A percentile compares a stretch with the other conserved stretches of the same genome.
Conservation (phyloP, 306 rosid genomes). For the Vigna reflexopilosa region DNA sequence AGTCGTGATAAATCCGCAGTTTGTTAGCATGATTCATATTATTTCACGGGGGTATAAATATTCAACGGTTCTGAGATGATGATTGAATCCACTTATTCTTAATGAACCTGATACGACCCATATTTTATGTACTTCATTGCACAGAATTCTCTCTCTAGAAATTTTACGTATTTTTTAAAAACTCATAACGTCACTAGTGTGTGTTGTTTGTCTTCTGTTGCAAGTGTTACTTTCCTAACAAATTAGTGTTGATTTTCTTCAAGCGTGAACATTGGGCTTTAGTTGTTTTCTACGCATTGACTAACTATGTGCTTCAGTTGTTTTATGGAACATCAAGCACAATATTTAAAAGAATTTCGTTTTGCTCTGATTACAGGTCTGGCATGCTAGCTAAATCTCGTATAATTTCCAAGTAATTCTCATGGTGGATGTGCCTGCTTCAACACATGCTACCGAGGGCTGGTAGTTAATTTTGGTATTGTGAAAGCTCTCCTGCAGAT, state of each 20-base stretch:
- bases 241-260: conserved; percentile 23
- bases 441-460: conserved; percentile 33
- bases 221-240: conserved; percentile 15
- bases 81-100: conserved; percentile 23
- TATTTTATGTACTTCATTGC: neutral
- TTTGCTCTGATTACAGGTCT: conserved; percentile 49
- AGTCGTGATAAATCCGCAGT: conserved; percentile 25
- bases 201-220: conserved; percentile 3
- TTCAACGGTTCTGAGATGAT: conserved; percentile 9
- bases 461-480: conserved; percentile 36
- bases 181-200: neutral
- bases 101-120: neutral
- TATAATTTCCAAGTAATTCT: conserved; percentile 47
- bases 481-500: conserved; percentile 16
- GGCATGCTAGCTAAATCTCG: conserved; percentile 27
- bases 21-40: conserved; percentile 7
- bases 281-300: conserved; percentile 7
- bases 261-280: conserved; percentile 26
- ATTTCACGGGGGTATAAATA: neutral
- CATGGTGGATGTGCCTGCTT: conserved; percentile 45
- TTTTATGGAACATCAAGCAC: conserved; percentile 10
- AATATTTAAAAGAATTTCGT: conserved; percentile 26
- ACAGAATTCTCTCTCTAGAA: conserved; percentile 6
- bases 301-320: conserved; percentile 18
- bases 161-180: neutral